These are phyloP conservation scores for Trifolium repens DNA, from an alignment of 306 rosid species.

Conservation along the genomic window DNA sequence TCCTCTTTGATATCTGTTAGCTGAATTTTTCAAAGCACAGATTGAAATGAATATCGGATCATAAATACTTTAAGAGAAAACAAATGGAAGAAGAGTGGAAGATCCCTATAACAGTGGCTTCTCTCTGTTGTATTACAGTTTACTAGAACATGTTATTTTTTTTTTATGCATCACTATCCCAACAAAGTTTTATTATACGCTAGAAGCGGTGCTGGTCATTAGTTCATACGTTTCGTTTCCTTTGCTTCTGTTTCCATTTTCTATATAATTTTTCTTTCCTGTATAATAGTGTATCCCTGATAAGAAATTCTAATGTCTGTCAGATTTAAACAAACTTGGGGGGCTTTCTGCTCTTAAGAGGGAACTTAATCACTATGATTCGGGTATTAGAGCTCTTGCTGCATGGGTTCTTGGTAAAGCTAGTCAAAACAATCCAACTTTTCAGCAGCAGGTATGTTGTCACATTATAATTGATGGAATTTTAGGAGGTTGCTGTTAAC, in stretches of 20 bases:
- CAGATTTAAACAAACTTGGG: slow-evolving; percentile 82
- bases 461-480: slow-evolving; percentile 29
- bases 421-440: slow-evolving; percentile 79
- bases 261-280: slow-evolving; percentile 9
- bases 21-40: background rate
- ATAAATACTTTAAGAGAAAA: slow-evolving; percentile 4
- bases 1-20: background rate
- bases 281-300: slow-evolving; percentile 30
- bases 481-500: background rate
- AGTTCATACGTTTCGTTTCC: slow-evolving; percentile 25
- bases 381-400: slow-evolving; percentile 67
- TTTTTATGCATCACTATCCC: slow-evolving; percentile 14
- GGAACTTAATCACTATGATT: slow-evolving; percentile 69
- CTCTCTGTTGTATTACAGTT: slow-evolving; percentile 4
- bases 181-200: background rate
- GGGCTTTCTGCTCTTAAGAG: slow-evolving; percentile 59
- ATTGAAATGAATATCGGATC: slow-evolving; percentile 23
- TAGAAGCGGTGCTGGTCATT: background rate
- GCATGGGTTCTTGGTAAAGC: slow-evolving; percentile 93
- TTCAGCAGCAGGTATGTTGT: slow-evolving; percentile 72
- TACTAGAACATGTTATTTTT: background rate
- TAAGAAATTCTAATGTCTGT: slow-evolving; percentile 32
- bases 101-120: slow-evolving; percentile 4
- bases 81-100: background rate
- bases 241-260: slow-evolving; percentile 27